Evolutionary conservation across 2,329 filamentous ascomycete species (phyloP), one percentile per base, ranked within the genome.

Genomic region (Colletotrichum sp.): DNA sequence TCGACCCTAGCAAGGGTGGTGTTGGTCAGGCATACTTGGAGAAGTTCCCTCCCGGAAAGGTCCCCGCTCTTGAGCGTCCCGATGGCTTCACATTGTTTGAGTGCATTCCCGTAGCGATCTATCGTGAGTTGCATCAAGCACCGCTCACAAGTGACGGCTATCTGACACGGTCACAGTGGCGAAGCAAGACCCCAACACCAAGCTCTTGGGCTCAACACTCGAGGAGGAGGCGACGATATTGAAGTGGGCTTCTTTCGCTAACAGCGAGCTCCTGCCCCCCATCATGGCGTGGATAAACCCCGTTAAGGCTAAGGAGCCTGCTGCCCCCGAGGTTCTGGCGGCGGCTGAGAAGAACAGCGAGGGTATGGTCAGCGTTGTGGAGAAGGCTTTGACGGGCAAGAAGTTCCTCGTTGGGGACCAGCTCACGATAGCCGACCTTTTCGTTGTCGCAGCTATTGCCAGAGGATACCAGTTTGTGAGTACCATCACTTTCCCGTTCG

Each of bases 231-330:
- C 70, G 15, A 72, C 70, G 24, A 72, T 68, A 43, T 36, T 72
- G 55, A 72, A 72, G 55, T 72, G 70, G 70, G 70, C 70, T 12
- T 72, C 70, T 16, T 72, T 72, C 13, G 70, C 70, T 15, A 72
- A 72, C 28, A 72, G 70, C 70, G 70, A 72, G 70, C 70, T 72
- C 21, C 64, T 72, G 4, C 60, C 70, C 15, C 70, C 70, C 52
- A 72, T 72, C 52, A 68, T 72, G 70, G 70, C 70, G 18, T 72
- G 70, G 70, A 72, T 72, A n/a, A 72, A 72, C 34, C 70, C 70
- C 12, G 64, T 72, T 10, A 72, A 67, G 32, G 64, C 63, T 2
- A 72, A 68, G 52, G 70, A 32, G 26, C 26, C 70, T 16, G 66
- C 70, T 15, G 60, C 70, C 26, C 64, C 70, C 34, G 70, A 72